Conservation (phyloP, 1,284 basidiomycete species). For the Cutaneotrichosporon mucoides region DNA sequence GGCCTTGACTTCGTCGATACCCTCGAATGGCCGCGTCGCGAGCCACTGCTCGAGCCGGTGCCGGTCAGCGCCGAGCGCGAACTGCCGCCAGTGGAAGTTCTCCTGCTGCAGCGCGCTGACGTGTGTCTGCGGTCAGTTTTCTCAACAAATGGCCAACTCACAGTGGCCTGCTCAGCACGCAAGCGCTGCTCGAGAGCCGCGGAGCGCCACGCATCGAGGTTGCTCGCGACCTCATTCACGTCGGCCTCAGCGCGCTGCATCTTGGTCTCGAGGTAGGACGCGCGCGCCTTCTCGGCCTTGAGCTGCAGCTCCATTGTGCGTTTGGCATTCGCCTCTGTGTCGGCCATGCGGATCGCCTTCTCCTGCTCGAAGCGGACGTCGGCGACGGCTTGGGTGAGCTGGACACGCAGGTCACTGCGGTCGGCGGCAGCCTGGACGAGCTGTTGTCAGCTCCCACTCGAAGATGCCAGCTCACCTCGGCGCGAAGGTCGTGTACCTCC, state of each 20-base stretch:
- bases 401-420: slow-evolving; percentile 10
- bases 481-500: slow-evolving; percentile 6
- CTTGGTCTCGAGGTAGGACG: slow-evolving; percentile 15
- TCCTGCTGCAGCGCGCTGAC: slow-evolving; percentile 19
- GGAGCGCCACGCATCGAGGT: slow-evolving; percentile 18
- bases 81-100: slow-evolving; percentile 25
- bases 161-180: slow-evolving; percentile 15
- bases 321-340: slow-evolving; percentile 10
- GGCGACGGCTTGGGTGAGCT: slow-evolving; percentile 12
- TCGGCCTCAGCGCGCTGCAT: slow-evolving; percentile 12
- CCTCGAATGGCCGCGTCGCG: slow-evolving; percentile 13
- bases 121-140: slow-evolving; percentile 8
- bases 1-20: slow-evolving; percentile 1
- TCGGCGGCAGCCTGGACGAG: not conserved
- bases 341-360: slow-evolving; percentile 12
- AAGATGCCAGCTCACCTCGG: not conserved
- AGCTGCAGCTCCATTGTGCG: slow-evolving; percentile 19
- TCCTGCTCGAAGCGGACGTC: slow-evolving; percentile 14
- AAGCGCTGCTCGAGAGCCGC: slow-evolving; percentile 19
- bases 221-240: slow-evolving; percentile 10
- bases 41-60: slow-evolving; percentile 18
- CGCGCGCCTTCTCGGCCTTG: slow-evolving; percentile 18
- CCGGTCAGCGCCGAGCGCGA: slow-evolving; percentile 21
- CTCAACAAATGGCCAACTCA: not conserved
- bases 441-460: not conserved